phyloP scores from a whole-genome alignment of 2,329 filamentous ascomycete genomes.

The Gaeumannomyces tritici region DNA sequence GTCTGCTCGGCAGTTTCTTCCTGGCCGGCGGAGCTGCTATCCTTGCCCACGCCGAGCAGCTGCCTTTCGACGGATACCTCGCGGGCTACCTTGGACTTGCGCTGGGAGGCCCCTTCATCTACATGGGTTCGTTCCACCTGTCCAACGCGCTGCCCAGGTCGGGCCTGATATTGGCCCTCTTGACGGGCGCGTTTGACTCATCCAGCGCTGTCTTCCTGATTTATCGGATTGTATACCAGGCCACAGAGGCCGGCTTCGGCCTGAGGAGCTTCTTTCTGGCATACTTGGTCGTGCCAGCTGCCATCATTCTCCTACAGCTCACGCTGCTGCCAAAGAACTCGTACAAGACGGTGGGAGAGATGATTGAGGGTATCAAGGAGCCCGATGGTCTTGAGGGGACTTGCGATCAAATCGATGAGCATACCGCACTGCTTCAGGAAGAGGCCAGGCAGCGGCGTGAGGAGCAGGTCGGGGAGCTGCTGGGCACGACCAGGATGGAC shows the following conservation, averaged over 20 bases:
- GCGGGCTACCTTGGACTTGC: constrained; percentile 68
- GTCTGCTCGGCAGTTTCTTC: constrained; percentile 59
- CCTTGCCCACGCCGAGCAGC: constrained; percentile 55
- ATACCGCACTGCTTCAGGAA: constrained; percentile 43
- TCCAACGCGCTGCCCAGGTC: constrained; percentile 75
- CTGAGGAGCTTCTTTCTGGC: constrained; percentile 60
- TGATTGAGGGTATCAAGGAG: constrained; percentile 63
- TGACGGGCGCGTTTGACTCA: constrained; percentile 77
- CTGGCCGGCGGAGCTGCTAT: constrained; percentile 61
- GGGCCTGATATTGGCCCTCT: constrained; percentile 67
- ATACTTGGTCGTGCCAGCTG: constrained; percentile 61
- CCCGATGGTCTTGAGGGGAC: constrained; percentile 13
- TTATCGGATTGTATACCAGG: constrained; percentile 62
- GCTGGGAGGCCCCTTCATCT: constrained; percentile 71
- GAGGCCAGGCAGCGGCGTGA: constrained; percentile 51
- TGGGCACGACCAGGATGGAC: constrained; percentile 54
- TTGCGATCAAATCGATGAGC: constrained; percentile 47
- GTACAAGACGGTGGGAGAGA: constrained; percentile 78
- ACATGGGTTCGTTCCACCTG: constrained; percentile 75
- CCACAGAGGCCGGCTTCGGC: constrained; percentile 38
- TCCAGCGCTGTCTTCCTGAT: constrained; percentile 70
- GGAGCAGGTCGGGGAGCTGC: constrained; percentile 62
- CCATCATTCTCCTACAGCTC: constrained; percentile 58
- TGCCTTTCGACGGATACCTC: constrained; percentile 67
- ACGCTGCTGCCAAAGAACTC: constrained; percentile 64